These are phyloP conservation scores for Cyberlindnera saturnus DNA, from an alignment of 805 yeast species.

Conservation along the genomic window DNA sequence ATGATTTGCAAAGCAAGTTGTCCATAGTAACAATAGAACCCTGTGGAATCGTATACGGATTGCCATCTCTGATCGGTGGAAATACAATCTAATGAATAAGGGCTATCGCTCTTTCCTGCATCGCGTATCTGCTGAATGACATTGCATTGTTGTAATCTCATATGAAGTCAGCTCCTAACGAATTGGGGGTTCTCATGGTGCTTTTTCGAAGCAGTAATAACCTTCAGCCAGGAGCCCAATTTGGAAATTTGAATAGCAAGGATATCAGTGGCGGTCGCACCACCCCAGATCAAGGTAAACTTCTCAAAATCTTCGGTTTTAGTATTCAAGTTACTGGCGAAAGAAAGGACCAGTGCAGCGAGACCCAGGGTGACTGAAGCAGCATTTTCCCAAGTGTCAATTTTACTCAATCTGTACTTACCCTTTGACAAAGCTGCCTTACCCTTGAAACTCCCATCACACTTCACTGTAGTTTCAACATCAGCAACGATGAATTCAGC, in stretches of 20 bases:
- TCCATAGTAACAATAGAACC: constrained; percentile 29
- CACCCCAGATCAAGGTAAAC: constrained; percentile 54
- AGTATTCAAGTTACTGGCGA: constrained; percentile 45
- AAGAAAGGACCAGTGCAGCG: constrained; percentile 33
- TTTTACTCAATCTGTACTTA: constrained; percentile 29
- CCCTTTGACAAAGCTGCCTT: constrained; percentile 20
- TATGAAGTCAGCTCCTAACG: constrained; percentile 45
- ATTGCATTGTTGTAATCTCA: constrained; percentile 45
- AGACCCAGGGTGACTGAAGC: constrained; percentile 45
- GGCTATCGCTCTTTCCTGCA: constrained; percentile 24
- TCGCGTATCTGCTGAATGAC: constrained; percentile 37
- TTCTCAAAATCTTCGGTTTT: constrained; percentile 31
- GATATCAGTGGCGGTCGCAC: constrained; percentile 60
- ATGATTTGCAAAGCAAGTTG: constrained; percentile 28
- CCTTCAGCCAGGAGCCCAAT: constrained; percentile 32
- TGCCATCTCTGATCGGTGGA: constrained; percentile 26
- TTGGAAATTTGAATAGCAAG: constrained; percentile 55
- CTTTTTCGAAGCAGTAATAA: constrained; percentile 46
- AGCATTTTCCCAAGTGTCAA: constrained; percentile 56
- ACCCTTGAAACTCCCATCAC: not conserved
- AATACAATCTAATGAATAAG: constrained; percentile 32
- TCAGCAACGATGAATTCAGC: constrained; percentile 51
- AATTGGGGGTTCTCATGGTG: constrained; percentile 36
- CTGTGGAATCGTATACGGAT: constrained; percentile 30
- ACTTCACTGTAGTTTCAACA: constrained; percentile 27